phyloP scores from a whole-genome alignment of 306 rosid genomes.

The Clitoria ternatea region DNA sequence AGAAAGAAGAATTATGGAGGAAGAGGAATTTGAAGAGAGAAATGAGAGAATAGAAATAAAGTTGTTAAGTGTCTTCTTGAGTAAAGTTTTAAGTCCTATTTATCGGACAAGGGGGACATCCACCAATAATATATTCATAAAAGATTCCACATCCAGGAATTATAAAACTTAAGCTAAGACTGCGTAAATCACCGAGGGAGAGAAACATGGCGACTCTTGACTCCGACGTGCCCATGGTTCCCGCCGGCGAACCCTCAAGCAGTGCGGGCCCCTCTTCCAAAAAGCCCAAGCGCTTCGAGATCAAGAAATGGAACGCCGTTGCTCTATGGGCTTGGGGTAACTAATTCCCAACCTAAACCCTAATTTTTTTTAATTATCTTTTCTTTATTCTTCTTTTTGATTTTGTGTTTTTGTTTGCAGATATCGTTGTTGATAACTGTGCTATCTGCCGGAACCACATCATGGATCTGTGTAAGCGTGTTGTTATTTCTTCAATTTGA shows the following conservation, averaged over 20 bases:
- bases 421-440: conserved; percentile 90
- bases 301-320: conserved; percentile 94
- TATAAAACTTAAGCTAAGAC: not conserved
- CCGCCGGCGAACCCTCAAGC: conserved; percentile 64
- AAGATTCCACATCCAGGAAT: not conserved
- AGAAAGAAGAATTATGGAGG: too few relatives aligned
- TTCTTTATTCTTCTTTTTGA: not conserved
- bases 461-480: conserved; percentile 83
- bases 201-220: conserved; percentile 60
- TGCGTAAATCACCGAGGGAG: not conserved
- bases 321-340: conserved; percentile 98
- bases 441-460: conserved; percentile 96
- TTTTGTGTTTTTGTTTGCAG: conserved; percentile 32
- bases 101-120: too few relatives aligned
- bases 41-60: too few relatives aligned
- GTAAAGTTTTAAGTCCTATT: too few relatives aligned
- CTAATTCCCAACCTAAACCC: conserved; percentile 28
- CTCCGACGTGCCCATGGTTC: conserved; percentile 66
- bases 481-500: not conserved
- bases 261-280: conserved; percentile 61
- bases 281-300: conserved; percentile 82
- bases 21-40: too few relatives aligned
- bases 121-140: too few relatives aligned
- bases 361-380: not conserved
- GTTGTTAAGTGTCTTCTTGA: too few relatives aligned